phyloP scores from a whole-genome alignment of 208 protist species.

The Lotmaria passim region DNA sequence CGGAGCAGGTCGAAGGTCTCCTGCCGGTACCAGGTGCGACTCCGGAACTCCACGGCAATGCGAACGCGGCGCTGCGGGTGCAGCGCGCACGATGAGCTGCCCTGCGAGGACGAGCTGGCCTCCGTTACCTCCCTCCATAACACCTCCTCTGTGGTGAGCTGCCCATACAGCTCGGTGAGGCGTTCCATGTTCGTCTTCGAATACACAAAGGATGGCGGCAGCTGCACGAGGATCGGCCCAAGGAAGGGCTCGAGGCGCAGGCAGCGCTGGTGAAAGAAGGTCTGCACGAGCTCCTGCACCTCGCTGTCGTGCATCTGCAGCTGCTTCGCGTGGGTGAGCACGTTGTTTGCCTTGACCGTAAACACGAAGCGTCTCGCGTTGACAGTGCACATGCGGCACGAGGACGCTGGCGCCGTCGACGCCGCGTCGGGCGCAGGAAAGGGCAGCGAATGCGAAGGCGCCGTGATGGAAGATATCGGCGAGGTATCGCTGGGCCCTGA shows the following conservation, averaged over 20 bases:
- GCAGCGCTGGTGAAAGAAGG: constrained; percentile 62
- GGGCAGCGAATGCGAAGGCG: background rate
- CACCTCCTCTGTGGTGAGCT: constrained; percentile 41
- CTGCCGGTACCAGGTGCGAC: constrained; percentile 60
- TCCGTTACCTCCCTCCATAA: constrained; percentile 10
- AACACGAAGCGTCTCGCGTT: constrained; percentile 48
- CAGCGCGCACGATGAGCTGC: background rate
- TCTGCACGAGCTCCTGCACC: constrained; percentile 43
- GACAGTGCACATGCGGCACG: constrained; percentile 4
- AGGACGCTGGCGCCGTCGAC: background rate
- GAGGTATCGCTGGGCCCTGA: background rate
- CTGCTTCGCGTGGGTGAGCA: constrained; percentile 73
- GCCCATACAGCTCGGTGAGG: constrained; percentile 38
- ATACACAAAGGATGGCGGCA: constrained; percentile 69
- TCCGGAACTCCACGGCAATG: constrained; percentile 79
- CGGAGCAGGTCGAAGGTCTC: constrained; percentile 60
- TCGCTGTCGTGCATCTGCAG: constrained; percentile 51
- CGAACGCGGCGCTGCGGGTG: constrained; percentile 35
- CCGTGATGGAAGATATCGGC: too few relatives aligned
- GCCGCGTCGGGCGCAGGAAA: background rate
- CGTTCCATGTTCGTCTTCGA: constrained; percentile 45
- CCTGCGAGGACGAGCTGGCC: background rate
- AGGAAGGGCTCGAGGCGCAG: constrained; percentile 48
- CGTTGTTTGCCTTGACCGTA: constrained; percentile 79
- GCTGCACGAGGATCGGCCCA: constrained; percentile 70